Evolutionary conservation across 495 filamentous ascomycete genomes (phyloP).

Genomic region (Penicillium argentinense): DNA sequence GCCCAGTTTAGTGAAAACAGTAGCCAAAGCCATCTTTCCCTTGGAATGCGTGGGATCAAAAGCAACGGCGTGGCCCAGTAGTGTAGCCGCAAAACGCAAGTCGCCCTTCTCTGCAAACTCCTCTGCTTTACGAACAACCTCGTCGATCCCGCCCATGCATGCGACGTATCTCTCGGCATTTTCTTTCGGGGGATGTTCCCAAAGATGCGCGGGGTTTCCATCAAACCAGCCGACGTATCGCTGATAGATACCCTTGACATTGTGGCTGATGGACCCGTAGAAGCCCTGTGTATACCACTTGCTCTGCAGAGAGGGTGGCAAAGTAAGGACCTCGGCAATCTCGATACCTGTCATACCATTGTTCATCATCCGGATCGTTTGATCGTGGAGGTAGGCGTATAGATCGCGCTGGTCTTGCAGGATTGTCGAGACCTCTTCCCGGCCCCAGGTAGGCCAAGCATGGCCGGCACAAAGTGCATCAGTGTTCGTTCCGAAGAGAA

Average conservation of each 20-base stretch:
- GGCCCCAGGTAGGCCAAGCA: conserved; percentile 33
- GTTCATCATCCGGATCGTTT: conserved; percentile 35
- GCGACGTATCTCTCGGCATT: conserved; percentile 27
- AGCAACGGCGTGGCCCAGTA: conserved; percentile 27
- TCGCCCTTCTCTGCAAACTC: conserved; percentile 14
- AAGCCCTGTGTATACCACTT: conserved; percentile 29
- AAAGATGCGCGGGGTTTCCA: conserved; percentile 37
- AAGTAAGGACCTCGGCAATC: conserved; percentile 31
- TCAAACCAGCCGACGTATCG: conserved; percentile 42
- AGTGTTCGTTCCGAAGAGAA: conserved; percentile 10
- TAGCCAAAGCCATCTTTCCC: conserved; percentile 13
- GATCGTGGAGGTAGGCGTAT: conserved; percentile 37
- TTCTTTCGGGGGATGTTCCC: conserved; percentile 32
- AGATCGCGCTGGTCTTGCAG: conserved; percentile 31
- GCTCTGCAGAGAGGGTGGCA: conserved; percentile 23
- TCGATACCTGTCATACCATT: conserved; percentile 26
- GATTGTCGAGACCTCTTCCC: conserved; percentile 13
- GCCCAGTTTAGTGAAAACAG: conserved; percentile 27
- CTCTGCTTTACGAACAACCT: conserved; percentile 20
- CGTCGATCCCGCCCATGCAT: conserved; percentile 21
- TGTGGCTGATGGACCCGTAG: conserved; percentile 40
- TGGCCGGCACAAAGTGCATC: conserved; percentile 24
- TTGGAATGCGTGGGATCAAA: conserved; percentile 9
- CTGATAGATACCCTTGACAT: conserved; percentile 41
- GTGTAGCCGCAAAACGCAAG: conserved; percentile 24